phyloP scores from a whole-genome alignment of 2,329 filamentous ascomycete genomes.

The Colletotrichum echinochloae region DNA sequence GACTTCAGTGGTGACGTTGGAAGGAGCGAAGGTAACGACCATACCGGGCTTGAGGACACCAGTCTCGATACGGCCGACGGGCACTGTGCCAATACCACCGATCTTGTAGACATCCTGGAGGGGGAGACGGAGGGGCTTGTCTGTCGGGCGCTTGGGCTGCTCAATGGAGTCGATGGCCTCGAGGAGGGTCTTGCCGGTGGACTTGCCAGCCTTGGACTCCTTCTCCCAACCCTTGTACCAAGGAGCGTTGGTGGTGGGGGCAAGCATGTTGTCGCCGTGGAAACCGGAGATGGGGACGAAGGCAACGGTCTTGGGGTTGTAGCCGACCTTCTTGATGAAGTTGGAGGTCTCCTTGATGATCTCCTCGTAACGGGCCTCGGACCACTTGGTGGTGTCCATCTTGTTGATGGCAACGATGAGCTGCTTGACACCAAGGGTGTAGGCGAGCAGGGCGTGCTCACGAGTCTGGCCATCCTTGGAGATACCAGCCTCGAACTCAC shows the following conservation, averaged over 20 bases:
- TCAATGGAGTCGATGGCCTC: constrained; percentile 99
- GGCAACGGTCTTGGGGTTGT: constrained; percentile 98
- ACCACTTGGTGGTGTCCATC: constrained; percentile 99
- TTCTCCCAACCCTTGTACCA: constrained; percentile 99
- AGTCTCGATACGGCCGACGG: constrained; percentile 99
- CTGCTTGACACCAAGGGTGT: constrained; percentile 99
- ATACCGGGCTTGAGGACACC: constrained; percentile 91
- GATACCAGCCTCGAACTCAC: constrained; percentile 99
- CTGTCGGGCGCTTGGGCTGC: constrained; percentile 89
- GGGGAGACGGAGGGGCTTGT: constrained; percentile 99
- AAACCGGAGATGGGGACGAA: constrained; percentile 99
- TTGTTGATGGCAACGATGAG: constrained; percentile 99
- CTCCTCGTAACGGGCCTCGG: constrained; percentile 94
- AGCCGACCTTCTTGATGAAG: constrained; percentile 99
- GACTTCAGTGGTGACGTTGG: constrained; percentile 99
- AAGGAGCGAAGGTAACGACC: constrained; percentile 98
- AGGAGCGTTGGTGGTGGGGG: constrained; percentile 89
- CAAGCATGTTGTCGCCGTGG: constrained; percentile 99
- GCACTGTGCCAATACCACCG: constrained; percentile 99
- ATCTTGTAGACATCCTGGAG: constrained; percentile 99
- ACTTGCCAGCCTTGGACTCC: constrained; percentile 91
- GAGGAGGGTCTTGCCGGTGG: constrained; percentile 95
- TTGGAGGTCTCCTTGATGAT: constrained; percentile 99
- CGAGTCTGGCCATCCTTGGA: constrained; percentile 99
- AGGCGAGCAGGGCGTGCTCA: constrained; percentile 99